Percentiles rank a stretch among this genome's conserved stretches.
Evolutionary conservation across 208 protist species (phyloP).

Genomic region (Acanthamoeba lenticulata): DNA sequence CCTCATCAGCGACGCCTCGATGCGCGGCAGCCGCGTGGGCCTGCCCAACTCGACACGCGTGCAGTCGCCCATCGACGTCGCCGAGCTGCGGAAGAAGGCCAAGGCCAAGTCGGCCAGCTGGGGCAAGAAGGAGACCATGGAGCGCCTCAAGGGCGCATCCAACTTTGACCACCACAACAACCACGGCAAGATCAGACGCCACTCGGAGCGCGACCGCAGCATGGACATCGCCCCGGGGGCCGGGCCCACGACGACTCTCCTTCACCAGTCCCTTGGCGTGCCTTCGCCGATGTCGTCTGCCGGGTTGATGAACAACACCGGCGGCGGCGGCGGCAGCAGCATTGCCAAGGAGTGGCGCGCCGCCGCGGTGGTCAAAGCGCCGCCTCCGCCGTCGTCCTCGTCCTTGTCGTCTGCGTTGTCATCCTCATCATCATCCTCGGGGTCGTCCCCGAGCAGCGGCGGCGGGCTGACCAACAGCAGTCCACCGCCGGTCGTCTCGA

Average conservation of each 20-base stretch:
- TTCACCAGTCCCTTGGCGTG: too few species aligned
- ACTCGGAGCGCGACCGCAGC: neutral
- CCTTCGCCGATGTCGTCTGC: too few species aligned
- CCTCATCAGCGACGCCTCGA: neutral
- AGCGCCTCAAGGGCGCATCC: neutral
- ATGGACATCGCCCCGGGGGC: too few species aligned
- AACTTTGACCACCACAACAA: neutral
- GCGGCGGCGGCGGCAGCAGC: neutral
- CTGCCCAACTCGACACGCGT: neutral
- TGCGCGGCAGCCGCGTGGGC: neutral
- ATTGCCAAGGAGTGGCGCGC: neutral
- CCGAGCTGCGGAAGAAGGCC: neutral
- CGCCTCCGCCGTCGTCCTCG: neutral
- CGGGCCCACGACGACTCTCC: too few species aligned
- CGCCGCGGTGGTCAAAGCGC: neutral
- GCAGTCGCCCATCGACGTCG: too few species aligned
- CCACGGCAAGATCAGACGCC: neutral
- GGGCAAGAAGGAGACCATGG: slow-evolving; percentile 41
- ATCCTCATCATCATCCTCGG: neutral
- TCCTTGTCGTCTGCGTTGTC: too few species aligned
- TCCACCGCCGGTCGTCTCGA: too few species aligned
- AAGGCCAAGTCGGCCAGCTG: slow-evolving; percentile 37
- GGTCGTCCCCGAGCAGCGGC: too few species aligned
- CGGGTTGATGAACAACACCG: too few species aligned
- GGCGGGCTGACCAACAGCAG: too few species aligned